Conservation (phyloP, 768 basidiomycete genomes). For the Lactarius deliciosus region DNA sequence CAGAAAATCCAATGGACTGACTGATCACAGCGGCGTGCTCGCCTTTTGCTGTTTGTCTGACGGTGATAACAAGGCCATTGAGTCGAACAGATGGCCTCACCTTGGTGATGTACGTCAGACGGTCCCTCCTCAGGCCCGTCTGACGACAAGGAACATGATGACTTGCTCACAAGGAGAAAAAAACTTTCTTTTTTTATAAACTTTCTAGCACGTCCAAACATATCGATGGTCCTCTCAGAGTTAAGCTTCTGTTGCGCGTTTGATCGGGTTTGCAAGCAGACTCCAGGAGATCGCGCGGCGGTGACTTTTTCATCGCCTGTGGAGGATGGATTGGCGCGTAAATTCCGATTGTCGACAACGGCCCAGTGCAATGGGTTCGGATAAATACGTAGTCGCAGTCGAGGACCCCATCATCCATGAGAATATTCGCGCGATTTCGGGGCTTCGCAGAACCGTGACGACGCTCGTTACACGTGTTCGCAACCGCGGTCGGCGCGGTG, state of each 20-base stretch:
- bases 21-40: neutral
- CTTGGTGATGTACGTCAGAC: slow-evolving; percentile 6
- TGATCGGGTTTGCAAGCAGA: slow-evolving; percentile 14
- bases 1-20: neutral
- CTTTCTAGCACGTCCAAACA: slow-evolving; percentile 9
- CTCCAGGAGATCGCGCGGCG: neutral
- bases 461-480: slow-evolving; percentile 4
- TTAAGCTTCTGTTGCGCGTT: slow-evolving; percentile 9
- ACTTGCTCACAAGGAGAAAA: slow-evolving; percentile 9
- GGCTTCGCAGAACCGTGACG: slow-evolving; percentile 3
- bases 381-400: slow-evolving; percentile 7
- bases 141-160: neutral
- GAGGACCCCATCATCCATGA: slow-evolving; percentile 1
- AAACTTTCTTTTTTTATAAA: slow-evolving; percentile 4
- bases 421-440: slow-evolving; percentile 21
- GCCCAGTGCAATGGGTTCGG: slow-evolving; percentile 10
- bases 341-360: slow-evolving; percentile 2
- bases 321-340: neutral
- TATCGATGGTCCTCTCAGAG: neutral
- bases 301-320: slow-evolving; percentile 8
- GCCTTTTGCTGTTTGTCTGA: neutral
- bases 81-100: neutral
- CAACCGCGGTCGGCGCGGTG: slow-evolving; percentile 24
- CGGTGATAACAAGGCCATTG: neutral
- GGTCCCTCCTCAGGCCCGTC: neutral